Evolutionary conservation across 2,329 filamentous ascomycete genomes (phyloP).

Genomic region (Nakataea oryzae): DNA sequence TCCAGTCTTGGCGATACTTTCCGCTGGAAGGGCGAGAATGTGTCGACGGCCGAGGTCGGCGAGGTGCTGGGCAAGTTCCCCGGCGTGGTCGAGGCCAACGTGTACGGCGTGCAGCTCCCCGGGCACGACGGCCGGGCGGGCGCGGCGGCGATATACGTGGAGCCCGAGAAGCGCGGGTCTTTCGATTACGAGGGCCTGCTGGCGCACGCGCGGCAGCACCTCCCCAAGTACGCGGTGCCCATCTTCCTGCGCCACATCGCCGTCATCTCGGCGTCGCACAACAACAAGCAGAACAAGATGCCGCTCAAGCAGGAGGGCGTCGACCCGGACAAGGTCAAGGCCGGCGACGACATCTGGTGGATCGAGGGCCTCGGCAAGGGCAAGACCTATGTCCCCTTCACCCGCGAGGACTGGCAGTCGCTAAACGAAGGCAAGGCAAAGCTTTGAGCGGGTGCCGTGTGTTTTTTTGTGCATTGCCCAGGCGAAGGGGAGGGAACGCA

Average conservation of each 20-base stretch:
- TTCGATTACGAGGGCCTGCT: slow-evolving; percentile 54
- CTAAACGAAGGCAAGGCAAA: slow-evolving; percentile 16
- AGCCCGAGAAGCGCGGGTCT: slow-evolving; percentile 8
- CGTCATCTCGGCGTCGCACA: slow-evolving; percentile 52
- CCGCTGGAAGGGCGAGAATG: slow-evolving; percentile 75
- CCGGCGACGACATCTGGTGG: slow-evolving; percentile 35
- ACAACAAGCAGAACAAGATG: slow-evolving; percentile 74
- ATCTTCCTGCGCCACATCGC: slow-evolving; percentile 58
- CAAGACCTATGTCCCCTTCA: slow-evolving; percentile 48
- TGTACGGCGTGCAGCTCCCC: slow-evolving; percentile 73
- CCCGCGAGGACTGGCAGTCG: slow-evolving; percentile 44
- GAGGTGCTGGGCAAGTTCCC: slow-evolving; percentile 60
- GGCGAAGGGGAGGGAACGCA: too few relatives aligned
- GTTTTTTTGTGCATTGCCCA: neutral
- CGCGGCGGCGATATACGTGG: slow-evolving; percentile 36
- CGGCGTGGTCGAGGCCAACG: slow-evolving; percentile 65
- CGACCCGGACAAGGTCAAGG: slow-evolving; percentile 37
- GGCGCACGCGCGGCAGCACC: slow-evolving; percentile 41
- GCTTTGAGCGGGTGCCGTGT: slow-evolving; percentile 10
- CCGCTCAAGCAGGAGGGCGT: slow-evolving; percentile 58
- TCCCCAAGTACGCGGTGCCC: slow-evolving; percentile 68
- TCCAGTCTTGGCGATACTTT: slow-evolving; percentile 58
- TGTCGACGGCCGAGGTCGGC: slow-evolving; percentile 71
- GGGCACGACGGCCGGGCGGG: slow-evolving; percentile 77
- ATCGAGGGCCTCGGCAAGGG: slow-evolving; percentile 47